phyloP scores from a whole-genome alignment of 2,329 filamentous ascomycete genomes.

The Pseudogymnoascus sp. region DNA sequence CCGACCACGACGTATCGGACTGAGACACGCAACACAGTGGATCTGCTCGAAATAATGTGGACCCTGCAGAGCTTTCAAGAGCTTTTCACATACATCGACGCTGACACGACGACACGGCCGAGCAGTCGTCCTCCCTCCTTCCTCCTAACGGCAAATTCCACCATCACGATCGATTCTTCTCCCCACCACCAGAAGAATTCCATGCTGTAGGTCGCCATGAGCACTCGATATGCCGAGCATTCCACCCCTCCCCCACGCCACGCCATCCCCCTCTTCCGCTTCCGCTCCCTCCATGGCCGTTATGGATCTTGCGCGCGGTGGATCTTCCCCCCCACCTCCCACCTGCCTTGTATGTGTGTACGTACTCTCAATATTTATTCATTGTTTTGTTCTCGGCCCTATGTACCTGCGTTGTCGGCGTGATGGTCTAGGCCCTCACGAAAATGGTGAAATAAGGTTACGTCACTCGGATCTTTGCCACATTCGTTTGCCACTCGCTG shows the following conservation, averaged over 20 bases:
- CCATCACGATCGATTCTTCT: background rate
- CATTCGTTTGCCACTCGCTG: background rate
- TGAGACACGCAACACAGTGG: constrained; percentile 4
- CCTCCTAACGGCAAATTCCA: background rate
- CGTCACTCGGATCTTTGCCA: constrained; percentile 7
- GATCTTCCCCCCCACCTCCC: background rate
- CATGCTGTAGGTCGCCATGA: background rate
- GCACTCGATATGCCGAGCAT: background rate
- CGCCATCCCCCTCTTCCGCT: background rate
- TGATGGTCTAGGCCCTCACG: background rate
- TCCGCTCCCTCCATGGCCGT: background rate
- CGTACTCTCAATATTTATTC: background rate
- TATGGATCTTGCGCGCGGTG: constrained; percentile 1
- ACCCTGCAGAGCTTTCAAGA: background rate
- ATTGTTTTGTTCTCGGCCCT: background rate
- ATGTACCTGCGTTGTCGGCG: background rate
- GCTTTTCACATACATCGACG: background rate
- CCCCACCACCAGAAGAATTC: background rate
- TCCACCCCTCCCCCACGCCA: background rate
- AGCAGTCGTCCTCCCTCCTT: background rate
- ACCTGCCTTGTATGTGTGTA: background rate
- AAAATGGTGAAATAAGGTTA: constrained; percentile 2
- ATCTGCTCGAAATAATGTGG: background rate
- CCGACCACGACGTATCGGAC: background rate
- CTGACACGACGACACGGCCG: background rate